Conservation (phyloP, 1,284 basidiomycete genomes). For the Malassezia globosa region DNA sequence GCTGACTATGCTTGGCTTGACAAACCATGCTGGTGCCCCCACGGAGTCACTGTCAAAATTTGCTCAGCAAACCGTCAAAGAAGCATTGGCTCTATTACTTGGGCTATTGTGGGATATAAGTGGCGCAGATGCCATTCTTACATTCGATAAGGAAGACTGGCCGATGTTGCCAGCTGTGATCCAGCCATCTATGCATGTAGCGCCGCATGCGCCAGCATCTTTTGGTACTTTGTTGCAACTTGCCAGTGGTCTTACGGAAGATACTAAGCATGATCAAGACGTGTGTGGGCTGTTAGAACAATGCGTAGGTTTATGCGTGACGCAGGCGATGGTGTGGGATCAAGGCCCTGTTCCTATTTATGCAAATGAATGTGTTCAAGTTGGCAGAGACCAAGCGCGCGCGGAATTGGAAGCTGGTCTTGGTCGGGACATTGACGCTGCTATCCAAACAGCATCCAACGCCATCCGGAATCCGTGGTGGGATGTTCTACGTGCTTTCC, state of each 20-base stretch:
- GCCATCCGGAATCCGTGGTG: not conserved
- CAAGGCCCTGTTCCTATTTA: not conserved
- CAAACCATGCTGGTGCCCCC: slow-evolving; percentile 59
- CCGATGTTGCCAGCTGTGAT: slow-evolving; percentile 51
- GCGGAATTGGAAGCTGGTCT: slow-evolving; percentile 14
- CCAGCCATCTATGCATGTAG: slow-evolving; percentile 26
- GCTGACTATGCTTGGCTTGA: slow-evolving; percentile 61
- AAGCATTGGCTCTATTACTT: slow-evolving; percentile 44
- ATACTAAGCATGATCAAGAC: not conserved
- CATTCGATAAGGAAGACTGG: slow-evolving; percentile 61
- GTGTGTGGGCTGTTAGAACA: slow-evolving; percentile 3
- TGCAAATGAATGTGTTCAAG: not conserved
- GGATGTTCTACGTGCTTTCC: slow-evolving; percentile 2
- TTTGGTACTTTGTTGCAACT: slow-evolving; percentile 38
- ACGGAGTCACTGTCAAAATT: slow-evolving; percentile 51
- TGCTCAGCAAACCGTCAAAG: slow-evolving; percentile 50
- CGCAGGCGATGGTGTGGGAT: slow-evolving; percentile 15
- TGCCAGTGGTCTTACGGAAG: slow-evolving; percentile 1
- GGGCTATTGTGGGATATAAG: slow-evolving; percentile 62
- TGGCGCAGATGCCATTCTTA: slow-evolving; percentile 59
- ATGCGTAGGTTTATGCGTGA: slow-evolving; percentile 10
- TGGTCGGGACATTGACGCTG: slow-evolving; percentile 15
- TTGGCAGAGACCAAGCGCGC: not conserved
- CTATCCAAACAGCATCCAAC: slow-evolving; percentile 7
- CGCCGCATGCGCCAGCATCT: slow-evolving; percentile 27